Conservation (phyloP, 768 basidiomycete genomes). For the Mycena albidolilacea region DNA sequence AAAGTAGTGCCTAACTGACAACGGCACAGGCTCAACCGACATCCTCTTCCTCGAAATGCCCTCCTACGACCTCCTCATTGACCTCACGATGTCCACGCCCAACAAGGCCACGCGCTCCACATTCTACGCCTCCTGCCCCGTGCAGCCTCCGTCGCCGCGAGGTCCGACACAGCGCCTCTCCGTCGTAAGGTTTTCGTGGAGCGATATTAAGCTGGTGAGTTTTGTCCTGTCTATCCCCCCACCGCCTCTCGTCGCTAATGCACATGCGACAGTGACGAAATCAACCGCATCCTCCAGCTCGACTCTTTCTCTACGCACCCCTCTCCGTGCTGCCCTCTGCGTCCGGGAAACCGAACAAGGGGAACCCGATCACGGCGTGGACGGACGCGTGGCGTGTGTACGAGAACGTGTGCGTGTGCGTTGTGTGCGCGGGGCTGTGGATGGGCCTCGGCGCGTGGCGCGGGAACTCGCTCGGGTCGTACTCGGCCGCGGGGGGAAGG, state of each 20-base stretch:
- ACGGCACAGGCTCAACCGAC: constrained; percentile 76
- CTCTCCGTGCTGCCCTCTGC: constrained; percentile 51
- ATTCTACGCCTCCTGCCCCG: constrained; percentile 72
- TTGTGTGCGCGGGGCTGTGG: constrained; percentile 89
- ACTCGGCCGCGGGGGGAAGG: constrained; percentile 63
- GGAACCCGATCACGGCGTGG: constrained; percentile 67
- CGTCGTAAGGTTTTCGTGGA: constrained; percentile 84
- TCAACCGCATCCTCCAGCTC: constrained; percentile 77
- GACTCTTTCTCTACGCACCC: constrained; percentile 56
- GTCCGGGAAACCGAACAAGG: constrained; percentile 47
- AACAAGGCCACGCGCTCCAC: constrained; percentile 75
- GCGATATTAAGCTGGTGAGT: constrained; percentile 69
- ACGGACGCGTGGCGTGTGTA: constrained; percentile 86
- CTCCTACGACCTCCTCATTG: constrained; percentile 85
- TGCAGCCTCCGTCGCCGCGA: constrained; percentile 51
- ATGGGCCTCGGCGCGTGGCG: constrained; percentile 71
- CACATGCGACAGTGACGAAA: constrained; percentile 72
- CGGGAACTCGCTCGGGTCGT: constrained; percentile 61
- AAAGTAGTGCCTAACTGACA: not conserved
- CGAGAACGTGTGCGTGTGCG: constrained; percentile 88
- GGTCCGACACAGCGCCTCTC: constrained; percentile 71
- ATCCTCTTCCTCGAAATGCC: constrained; percentile 89
- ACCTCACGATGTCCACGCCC: constrained; percentile 78
- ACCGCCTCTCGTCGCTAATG: constrained; percentile 9
- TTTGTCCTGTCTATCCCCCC: not conserved